These are phyloP conservation scores for Cyclostephanos invisitatus DNA, from an alignment of 108 stramenopile genomes.

Conservation along the genomic window DNA sequence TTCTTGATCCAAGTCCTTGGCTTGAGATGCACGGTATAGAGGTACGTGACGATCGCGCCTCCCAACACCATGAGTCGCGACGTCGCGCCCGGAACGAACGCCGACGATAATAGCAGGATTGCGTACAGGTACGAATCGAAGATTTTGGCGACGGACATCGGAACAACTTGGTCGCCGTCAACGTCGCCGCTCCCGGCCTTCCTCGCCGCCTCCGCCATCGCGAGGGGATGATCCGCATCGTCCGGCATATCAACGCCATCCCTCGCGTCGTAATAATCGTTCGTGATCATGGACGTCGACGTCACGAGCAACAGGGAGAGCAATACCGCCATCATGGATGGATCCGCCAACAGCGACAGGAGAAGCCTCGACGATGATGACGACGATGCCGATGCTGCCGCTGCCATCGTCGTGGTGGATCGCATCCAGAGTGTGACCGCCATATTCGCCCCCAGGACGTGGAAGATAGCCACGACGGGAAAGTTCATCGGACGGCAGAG, in stretches of 20 bases:
- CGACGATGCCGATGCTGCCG: neutral
- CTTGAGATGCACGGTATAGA: slow-evolving; percentile 77
- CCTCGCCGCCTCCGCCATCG: slow-evolving; percentile 31
- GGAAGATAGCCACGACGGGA: slow-evolving; percentile 64
- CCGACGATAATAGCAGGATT: slow-evolving; percentile 44
- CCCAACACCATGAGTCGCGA: slow-evolving; percentile 60
- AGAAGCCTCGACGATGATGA: slow-evolving; percentile 4
- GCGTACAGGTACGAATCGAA: slow-evolving; percentile 60
- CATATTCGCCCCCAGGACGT: slow-evolving; percentile 57
- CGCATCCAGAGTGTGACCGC: slow-evolving; percentile 37
- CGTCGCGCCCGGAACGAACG: slow-evolving; percentile 60
- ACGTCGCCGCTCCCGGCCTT: slow-evolving; percentile 30
- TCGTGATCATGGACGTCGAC: slow-evolving; percentile 74
- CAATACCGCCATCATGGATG: slow-evolving; percentile 54
- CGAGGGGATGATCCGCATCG: slow-evolving; percentile 22
- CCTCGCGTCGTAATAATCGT: slow-evolving; percentile 80
- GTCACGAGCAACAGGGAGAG: slow-evolving; percentile 60
- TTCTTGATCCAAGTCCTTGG: slow-evolving; percentile 79
- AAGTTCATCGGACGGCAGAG: slow-evolving; percentile 61
- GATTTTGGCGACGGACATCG: slow-evolving; percentile 48
- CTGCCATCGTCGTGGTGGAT: neutral
- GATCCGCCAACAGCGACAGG: slow-evolving; percentile 26
- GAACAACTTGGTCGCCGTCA: slow-evolving; percentile 5
- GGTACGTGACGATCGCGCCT: slow-evolving; percentile 65
- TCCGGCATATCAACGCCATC: slow-evolving; percentile 52